phyloP scores from a whole-genome alignment of 306 rosid species.

The Cucurbita argyrosperma region DNA sequence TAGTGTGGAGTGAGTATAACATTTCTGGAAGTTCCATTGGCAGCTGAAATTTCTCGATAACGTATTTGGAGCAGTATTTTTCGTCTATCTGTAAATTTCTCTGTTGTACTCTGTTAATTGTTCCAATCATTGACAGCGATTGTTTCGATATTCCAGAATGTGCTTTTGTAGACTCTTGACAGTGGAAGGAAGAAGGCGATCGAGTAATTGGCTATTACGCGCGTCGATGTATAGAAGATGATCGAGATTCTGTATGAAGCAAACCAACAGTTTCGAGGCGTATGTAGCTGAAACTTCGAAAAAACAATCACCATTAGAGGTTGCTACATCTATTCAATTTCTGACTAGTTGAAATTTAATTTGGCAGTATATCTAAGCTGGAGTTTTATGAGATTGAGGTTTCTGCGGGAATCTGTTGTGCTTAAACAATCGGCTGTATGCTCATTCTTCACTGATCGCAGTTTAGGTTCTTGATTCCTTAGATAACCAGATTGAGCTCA shows the following conservation, averaged over 20 bases:
- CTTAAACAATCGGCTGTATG: not conserved
- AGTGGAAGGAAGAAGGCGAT: slow-evolving; percentile 70
- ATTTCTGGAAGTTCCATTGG: slow-evolving; percentile 64
- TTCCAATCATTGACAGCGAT: not conserved
- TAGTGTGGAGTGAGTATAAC: slow-evolving; percentile 57
- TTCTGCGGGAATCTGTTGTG: not conserved
- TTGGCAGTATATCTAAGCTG: not conserved
- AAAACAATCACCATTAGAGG: not conserved
- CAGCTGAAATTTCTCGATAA: slow-evolving; percentile 67
- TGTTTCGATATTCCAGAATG: not conserved
- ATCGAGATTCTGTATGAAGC: slow-evolving; percentile 61
- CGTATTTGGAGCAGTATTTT: not conserved
- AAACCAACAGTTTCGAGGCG: slow-evolving; percentile 9
- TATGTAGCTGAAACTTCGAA: not conserved
- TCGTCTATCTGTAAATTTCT: not conserved
- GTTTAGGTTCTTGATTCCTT: slow-evolving; percentile 74
- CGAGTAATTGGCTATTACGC: slow-evolving; percentile 68
- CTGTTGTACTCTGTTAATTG: not conserved
- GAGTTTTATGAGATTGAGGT: not conserved
- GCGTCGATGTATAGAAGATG: slow-evolving; percentile 65
- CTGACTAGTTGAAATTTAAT: not conserved
- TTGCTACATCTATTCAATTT: not conserved
- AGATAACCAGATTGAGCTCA: not conserved
- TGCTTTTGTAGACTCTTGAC: slow-evolving; percentile 42
- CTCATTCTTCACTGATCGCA: slow-evolving; percentile 15